Conservation (phyloP, 169 alveolate genomes). For the Eimeria tenella region DNA sequence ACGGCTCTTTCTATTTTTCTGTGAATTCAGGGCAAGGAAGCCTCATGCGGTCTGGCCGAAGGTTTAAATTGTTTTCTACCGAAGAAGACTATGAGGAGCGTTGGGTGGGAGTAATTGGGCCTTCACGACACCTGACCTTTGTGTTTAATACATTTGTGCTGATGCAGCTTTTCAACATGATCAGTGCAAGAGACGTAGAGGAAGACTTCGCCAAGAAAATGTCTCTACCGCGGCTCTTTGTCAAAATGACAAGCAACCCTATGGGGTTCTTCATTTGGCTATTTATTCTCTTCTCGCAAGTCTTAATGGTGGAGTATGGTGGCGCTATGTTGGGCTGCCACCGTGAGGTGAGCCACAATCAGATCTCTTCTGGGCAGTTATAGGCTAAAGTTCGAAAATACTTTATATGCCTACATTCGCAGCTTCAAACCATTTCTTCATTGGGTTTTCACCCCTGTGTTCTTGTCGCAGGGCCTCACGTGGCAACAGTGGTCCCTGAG, state of each 20-base stretch:
- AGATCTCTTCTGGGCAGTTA: not conserved
- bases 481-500: constrained; percentile 67
- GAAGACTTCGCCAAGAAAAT: constrained; percentile 89
- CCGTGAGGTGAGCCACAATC: constrained; percentile 58
- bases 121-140: constrained; percentile 91
- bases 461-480: constrained; percentile 54
- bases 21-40: constrained; percentile 85
- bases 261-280: constrained; percentile 77
- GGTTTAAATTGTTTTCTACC: constrained; percentile 75
- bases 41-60: constrained; percentile 78
- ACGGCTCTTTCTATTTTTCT: constrained; percentile 31
- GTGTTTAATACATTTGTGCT: constrained; percentile 94
- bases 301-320: constrained; percentile 80
- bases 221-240: constrained; percentile 81
- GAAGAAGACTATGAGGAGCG: constrained; percentile 79
- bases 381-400: not conserved
- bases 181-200: constrained; percentile 91
- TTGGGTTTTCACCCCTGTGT: not conserved
- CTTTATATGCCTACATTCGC: not conserved
- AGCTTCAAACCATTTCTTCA: not conserved
- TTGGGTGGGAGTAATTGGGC: constrained; percentile 79
- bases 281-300: constrained; percentile 77
- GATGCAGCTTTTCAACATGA: constrained; percentile 88
- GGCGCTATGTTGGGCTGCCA: constrained; percentile 79
- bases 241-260: constrained; percentile 75